Base-by-base conservation (phyloP, 306 rosid species). In the Fragaria nilgerrensis region DNA sequence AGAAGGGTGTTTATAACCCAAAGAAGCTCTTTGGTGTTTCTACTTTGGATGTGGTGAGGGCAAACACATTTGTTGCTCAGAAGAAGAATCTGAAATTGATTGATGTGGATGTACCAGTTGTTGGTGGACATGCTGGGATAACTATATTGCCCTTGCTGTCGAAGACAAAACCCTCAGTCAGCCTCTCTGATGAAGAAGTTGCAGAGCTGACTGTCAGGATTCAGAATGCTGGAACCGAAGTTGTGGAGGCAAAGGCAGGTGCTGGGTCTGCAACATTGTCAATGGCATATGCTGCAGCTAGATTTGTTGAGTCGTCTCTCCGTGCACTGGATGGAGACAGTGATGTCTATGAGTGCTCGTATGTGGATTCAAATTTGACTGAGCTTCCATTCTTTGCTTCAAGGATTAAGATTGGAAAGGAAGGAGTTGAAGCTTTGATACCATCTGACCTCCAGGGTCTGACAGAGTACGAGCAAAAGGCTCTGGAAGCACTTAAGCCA, bases 281-380 rank as follows among this genome's bases (percentile, higher is more conserved):
- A 15, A 96, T 96, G 99, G 99, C 99, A 62, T 96, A 96, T 83
- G 98, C 98, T 4, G 99, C 99, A 0, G 99, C 99, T 25, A 86
- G 99, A 85, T 96, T 96, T 69, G 97, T 96, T 3, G 99, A 96
- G 83, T 96, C 99, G 0, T 92, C 98, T 68, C 97, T 96, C 9
- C 94, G 99, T 22, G 99, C 97, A 0, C 88, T 96, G 41, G 99
- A 92, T 20, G 99, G 99, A 81, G 99, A 96, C 48, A 87, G 90
- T 9, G 98, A 96, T 86, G 99, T 96, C 50, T 96, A 92, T 0
- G 99, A 96, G 82, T 96, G 98, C 83, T 43, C 88, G 17, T 96
- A 72, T 78, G 96, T 96, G 49, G 89, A 93, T 69, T 96, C 99
- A 37, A 91, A 91, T 58, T 70, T 96, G 80, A 96, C 96, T 1